Evolutionary conservation across 257 asterid genomes (phyloP), one percentile per base, ranked within the genome.

Genomic region (Nyctanthes arbortristis): DNA sequence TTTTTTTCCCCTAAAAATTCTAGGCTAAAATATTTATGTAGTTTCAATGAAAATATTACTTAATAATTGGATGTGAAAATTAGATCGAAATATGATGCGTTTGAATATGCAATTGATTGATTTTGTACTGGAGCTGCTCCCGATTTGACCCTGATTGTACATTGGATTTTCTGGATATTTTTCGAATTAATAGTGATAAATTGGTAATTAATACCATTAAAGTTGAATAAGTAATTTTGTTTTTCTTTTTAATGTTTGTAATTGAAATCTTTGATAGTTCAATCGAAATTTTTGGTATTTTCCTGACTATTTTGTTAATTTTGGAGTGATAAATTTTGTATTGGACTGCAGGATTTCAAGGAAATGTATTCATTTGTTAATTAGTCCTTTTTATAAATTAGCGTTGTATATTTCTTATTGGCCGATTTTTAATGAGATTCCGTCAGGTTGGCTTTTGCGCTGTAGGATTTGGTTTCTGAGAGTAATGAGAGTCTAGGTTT

Each of bases 31-130:
- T 71, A 61, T 29, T 70, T 28, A 31, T 36, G 47, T 67, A 36
- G 67, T 68, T 75, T 59, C 75, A 59, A 22, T 60, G 67, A 66
- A 27, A 39, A 32, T 40, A 62, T 14, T 34, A 8, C 67, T 67
- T 63, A 56, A 45, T 37, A 65, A 62, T 73, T 68, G 74, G 66
- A 75, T 69, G 62, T 74, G 43, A 29, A 20, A 71, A 71, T 24
- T 71, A 68, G 79, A 83, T 83, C 83, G 79, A 31, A 57, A 58
- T 37, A 39, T 47, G 63, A 78, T 61, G 72, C 58, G 64, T 72
- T 56, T 75, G 75, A 78, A 63, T 64, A 34, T 54, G 76, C 33
- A 74, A 74, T 78, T 81, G 78, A 58, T 56, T 65, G 73, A 78
- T 74, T 68, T 16, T 64, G 75, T 61, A 36, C 68, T 65, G 54